phyloP scores from a whole-genome alignment of 257 asterid genomes.

The Echium plantagineum region DNA sequence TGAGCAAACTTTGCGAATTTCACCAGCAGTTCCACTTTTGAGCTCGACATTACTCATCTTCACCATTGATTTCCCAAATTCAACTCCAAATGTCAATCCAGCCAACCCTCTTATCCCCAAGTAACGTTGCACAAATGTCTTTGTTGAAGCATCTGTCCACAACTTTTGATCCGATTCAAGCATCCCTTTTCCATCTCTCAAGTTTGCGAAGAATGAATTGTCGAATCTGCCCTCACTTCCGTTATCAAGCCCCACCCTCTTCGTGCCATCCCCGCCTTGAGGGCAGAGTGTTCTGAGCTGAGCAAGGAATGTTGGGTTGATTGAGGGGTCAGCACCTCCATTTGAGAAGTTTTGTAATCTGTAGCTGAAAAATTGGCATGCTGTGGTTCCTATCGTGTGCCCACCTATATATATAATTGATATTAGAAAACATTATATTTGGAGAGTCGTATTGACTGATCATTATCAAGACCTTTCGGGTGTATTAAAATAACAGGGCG shows the following conservation, averaged over 20 bases:
- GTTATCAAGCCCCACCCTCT: constrained; percentile 48
- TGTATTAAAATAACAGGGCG: too few species aligned
- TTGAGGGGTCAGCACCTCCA: constrained; percentile 53
- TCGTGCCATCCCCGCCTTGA: constrained; percentile 31
- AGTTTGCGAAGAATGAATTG: constrained; percentile 38
- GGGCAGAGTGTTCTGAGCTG: constrained; percentile 63
- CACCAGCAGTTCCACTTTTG: constrained; percentile 49
- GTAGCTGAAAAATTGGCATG: constrained; percentile 60
- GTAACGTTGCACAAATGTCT: constrained; percentile 36
- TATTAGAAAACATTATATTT: too few species aligned
- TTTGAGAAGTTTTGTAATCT: constrained; percentile 56
- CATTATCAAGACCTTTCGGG: too few species aligned
- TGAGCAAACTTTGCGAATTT: constrained; percentile 75
- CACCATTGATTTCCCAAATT: constrained; percentile 68
- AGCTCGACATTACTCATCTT: constrained; percentile 71
- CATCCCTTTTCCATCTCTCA: constrained; percentile 56
- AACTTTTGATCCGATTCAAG: constrained; percentile 72
- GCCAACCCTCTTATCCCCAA: constrained; percentile 52
- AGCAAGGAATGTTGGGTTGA: constrained; percentile 40
- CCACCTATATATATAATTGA: too few species aligned
- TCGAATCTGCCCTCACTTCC: constrained; percentile 55
- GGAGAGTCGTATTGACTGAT: too few species aligned
- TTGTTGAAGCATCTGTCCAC: constrained; percentile 49
- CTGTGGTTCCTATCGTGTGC: constrained; percentile 78
- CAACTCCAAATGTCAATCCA: constrained; percentile 24